These are phyloP conservation scores for Herpotrichia juniperi DNA, from an alignment of 2,329 filamentous ascomycete genomes.

Conservation along the genomic window DNA sequence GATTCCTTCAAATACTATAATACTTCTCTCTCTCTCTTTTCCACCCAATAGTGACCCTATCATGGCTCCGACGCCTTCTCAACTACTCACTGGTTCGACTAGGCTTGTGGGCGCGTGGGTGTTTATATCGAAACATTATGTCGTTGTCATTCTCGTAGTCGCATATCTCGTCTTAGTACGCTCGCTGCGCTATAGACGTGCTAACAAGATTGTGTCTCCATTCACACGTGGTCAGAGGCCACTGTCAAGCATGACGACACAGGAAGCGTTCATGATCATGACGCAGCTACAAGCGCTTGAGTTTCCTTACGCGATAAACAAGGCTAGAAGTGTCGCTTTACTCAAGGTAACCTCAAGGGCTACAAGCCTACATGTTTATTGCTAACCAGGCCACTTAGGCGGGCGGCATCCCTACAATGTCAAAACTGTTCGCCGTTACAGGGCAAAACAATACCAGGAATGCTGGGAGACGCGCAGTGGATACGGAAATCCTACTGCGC, in stretches of 20 bases:
- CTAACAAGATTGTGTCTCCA: conserved; percentile 13
- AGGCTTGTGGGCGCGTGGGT: not conserved
- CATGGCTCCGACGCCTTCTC: too few species aligned
- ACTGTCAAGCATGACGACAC: conserved; percentile 38
- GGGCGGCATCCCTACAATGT: conserved; percentile 26
- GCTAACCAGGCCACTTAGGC: conserved; percentile 12
- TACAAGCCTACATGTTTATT: not conserved
- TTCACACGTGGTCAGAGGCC: conserved; percentile 15
- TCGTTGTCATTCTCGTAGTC: not conserved
- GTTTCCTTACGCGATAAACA: conserved; percentile 37
- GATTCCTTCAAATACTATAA: too few species aligned
- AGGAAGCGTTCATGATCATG: conserved; percentile 37
- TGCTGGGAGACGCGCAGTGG: conserved; percentile 24
- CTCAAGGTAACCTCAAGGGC: conserved; percentile 28
- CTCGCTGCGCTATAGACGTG: conserved; percentile 18
- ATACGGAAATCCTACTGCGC: conserved; percentile 31
- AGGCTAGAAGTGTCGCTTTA: conserved; percentile 30
- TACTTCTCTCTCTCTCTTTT: too few species aligned
- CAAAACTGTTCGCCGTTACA: conserved; percentile 24
- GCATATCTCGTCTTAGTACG: conserved; percentile 20
- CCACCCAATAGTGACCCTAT: too few species aligned
- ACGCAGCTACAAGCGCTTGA: conserved; percentile 36
- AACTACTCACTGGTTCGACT: too few species aligned
- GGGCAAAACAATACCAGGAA: conserved; percentile 23
- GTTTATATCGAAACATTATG: conserved; percentile 1